Evolutionary conservation across 1,284 basidiomycete species (phyloP), one percentile per base, ranked within the genome.

Genomic region (Cutaneotrichosporon sp.): DNA sequence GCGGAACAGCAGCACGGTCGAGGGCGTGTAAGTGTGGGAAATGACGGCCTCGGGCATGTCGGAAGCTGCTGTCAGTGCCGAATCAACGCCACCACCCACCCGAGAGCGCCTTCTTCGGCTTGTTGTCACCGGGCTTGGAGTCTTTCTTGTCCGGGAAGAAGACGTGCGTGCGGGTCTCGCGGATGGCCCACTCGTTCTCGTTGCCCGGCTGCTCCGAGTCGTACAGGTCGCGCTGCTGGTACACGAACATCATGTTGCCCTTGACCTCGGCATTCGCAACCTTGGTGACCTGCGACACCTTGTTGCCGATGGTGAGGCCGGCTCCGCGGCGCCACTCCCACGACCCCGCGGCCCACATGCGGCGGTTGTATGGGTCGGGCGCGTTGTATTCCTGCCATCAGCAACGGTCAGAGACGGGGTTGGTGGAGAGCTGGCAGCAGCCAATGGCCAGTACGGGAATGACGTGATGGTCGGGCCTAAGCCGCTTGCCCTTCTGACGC

Each of bases 261-360:
- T 87, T 89, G 76, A 82, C 82, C 65, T 82, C 78, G n/a, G 85
- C 79, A 17, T 77, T 77, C 4, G 68, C 72, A 19, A 89, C 78
- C 20, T 71, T 79, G 38, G 81, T 79, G 2, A 69, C 66, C 32
- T 84, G 82, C 2, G 59, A 74, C 1, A 82, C 82, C 32, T 67
- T 77, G 33, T 79, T 75, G 10, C 85, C 87, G 20, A 87, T 75
- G 22, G 74, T 63, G 52, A 89, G 71, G 3, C 79, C 77, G 26
- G 75, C 17, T 3, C 51, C 17, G 1, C 46, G 75, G 46, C 66
- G 61, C 84, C 86, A 90, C 33, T 74, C 74, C 66, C 90, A 84
- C 55, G 75, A 79, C 0, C 88, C 88, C 19, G 85, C 82, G 1
- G 86, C 87, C 87, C 88, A 90, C 88, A 90, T 90, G 17, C 88